Base-by-base conservation (phyloP, 2,329 filamentous ascomycete genomes). In the Claviceps fusiformis region DNA sequence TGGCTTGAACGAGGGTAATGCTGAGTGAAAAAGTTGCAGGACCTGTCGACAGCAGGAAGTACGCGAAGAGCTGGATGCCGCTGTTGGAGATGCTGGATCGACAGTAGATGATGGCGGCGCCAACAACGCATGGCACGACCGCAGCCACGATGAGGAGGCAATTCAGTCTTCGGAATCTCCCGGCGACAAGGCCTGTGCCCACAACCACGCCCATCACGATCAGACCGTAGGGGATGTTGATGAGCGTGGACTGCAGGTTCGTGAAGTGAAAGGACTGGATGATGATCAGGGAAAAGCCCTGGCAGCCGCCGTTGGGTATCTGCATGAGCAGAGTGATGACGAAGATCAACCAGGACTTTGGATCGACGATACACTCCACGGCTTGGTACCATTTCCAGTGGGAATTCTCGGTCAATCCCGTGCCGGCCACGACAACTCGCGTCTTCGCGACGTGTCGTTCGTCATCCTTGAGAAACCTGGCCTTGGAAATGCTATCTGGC, bases 281-380 rank as follows among this genome's bases (percentile, higher is more conserved):
- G 54, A 81, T 75, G 41, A 81, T 71, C 61, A 80, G 82, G 45
- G 76, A 75, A 51, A 83, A 82, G 60, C 75, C 78, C 60, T 79
- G 76, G 0, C 78, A 80, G 29, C 81, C 81, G 37, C 80, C 80
- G 58, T 83, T 85, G 45, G 81, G 80, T 29, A 84, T 82, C 64
- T 80, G 76, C 2, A 73, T 76, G 3, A 77, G 64, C 5, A 83
- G 58, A 27, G 75, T 72, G 27, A 84, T 73, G 2, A 68, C 69
- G 56, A 80, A 73, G 49, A 84, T 72, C 50, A 83, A 67, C 79
- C 79, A 84, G 0, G 79, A 80, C 64, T 83, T 82, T 3, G 77
- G 78, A 59, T 82, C 81, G 10, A 70, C 54, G 0, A 83, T 63
- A 51, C 78, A 80, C 63, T 83, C 80, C 5, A 65, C 56, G 33